Percentiles rank a stretch among this genome's conserved stretches.
Evolutionary conservation across 352 stramenopile species (phyloP).

Genomic region (Blastocystis sp.): DNA sequence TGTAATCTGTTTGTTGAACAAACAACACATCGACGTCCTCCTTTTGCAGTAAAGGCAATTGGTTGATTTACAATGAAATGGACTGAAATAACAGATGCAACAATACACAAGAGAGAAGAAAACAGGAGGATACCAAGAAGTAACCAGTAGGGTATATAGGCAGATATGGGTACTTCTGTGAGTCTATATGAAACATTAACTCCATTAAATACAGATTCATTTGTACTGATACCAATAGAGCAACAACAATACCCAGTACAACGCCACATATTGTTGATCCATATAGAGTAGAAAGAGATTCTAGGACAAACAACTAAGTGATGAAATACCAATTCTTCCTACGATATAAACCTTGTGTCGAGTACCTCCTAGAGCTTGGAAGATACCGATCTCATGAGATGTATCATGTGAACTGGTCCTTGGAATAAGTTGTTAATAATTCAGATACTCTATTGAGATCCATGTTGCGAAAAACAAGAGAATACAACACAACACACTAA

Average conservation of each 20-base stretch:
- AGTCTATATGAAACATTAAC: neutral
- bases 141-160: conserved; percentile 12
- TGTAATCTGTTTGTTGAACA: neutral
- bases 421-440: neutral
- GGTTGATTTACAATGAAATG: conserved; percentile 23
- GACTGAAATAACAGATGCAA: conserved; percentile 2
- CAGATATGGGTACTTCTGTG: neutral
- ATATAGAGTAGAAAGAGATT: neutral
- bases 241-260: conserved; percentile 17
- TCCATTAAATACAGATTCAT: conserved; percentile 27
- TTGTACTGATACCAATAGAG: conserved; percentile 18
- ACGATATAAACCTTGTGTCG: neutral
- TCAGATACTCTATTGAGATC: conserved; percentile 21
- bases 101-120: neutral
- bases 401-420: conserved; percentile 33
- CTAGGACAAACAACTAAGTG: conserved; percentile 30
- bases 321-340: neutral
- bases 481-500: conserved; percentile 25
- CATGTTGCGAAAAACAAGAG: conserved; percentile 52
- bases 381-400: conserved; percentile 63
- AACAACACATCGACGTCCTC: neutral
- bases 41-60: conserved; percentile 64
- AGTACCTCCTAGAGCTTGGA: conserved; percentile 22
- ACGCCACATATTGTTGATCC: conserved; percentile 19
- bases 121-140: neutral